Conservation (phyloP, 2,329 filamentous ascomycete genomes). For the Chaetomiaceae sp. region DNA sequence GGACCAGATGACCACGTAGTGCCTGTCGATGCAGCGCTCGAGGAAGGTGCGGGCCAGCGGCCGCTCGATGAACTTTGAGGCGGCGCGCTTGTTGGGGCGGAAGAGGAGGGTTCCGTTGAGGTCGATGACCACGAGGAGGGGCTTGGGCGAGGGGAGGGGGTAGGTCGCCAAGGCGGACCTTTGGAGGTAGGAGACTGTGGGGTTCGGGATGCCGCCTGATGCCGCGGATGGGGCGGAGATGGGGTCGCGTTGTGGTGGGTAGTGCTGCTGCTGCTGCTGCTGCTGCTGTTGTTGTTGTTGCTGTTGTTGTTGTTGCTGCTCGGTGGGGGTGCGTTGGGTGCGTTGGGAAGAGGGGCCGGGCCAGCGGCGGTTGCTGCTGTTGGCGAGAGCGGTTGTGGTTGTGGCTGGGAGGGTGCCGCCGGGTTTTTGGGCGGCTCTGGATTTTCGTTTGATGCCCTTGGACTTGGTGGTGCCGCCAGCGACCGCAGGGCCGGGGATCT, state of each 20-base stretch:
- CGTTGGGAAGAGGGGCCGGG: neutral
- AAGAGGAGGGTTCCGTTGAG: slow-evolving; percentile 86
- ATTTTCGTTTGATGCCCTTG: too few relatives aligned
- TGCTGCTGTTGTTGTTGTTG: neutral
- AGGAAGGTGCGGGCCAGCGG: slow-evolving; percentile 68
- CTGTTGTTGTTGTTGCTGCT: neutral
- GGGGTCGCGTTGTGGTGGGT: slow-evolving; percentile 18
- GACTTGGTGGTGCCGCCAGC: neutral
- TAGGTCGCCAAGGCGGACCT: slow-evolving; percentile 45
- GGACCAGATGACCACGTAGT: slow-evolving; percentile 86
- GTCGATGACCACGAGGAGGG: slow-evolving; percentile 80
- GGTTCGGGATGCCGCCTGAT: slow-evolving; percentile 58
- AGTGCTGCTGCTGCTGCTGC: neutral
- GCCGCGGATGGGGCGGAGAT: slow-evolving; percentile 33
- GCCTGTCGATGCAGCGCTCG: slow-evolving; percentile 66
- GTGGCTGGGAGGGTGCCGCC: too few relatives aligned
- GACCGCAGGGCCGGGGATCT: neutral
- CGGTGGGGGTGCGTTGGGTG: neutral
- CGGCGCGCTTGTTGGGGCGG: slow-evolving; percentile 51
- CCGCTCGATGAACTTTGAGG: slow-evolving; percentile 58
- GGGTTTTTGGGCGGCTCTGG: too few relatives aligned
- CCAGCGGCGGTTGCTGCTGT: too few relatives aligned
- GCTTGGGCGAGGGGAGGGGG: slow-evolving; percentile 45
- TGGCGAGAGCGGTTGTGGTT: too few relatives aligned
- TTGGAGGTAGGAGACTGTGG: slow-evolving; percentile 57